These are phyloP conservation scores for Zygosaccharomyces kombuchaensis DNA, from an alignment of 805 yeast genomes.

Conservation along the genomic window DNA sequence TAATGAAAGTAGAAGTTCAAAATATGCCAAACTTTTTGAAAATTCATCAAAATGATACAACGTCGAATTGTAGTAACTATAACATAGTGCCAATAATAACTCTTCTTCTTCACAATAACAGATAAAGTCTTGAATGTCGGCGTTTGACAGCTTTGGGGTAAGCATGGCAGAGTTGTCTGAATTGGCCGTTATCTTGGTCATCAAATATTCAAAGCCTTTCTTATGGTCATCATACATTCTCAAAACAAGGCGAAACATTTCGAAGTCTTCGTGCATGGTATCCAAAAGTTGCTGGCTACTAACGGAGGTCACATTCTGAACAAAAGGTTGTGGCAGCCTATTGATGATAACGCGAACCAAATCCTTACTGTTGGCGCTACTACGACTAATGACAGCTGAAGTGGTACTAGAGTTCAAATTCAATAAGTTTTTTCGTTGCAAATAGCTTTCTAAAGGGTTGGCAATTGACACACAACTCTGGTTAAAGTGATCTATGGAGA, in stretches of 20 bases:
- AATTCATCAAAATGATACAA: slow-evolving; percentile 18
- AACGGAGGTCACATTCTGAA: slow-evolving; percentile 17
- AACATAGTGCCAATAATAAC: slow-evolving; percentile 22
- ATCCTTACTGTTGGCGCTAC: slow-evolving; percentile 16
- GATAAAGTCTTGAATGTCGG: slow-evolving; percentile 13
- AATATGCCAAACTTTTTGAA: slow-evolving; percentile 19
- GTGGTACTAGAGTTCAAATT: slow-evolving; percentile 2
- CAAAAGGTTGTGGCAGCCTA: slow-evolving; percentile 26
- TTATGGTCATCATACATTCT: slow-evolving; percentile 20
- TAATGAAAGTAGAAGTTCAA: slow-evolving; percentile 26
- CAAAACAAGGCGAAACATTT: slow-evolving; percentile 23
- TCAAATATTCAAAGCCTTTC: slow-evolving; percentile 17
- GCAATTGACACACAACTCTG: slow-evolving; percentile 23
- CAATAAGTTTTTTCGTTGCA: slow-evolving; percentile 14
- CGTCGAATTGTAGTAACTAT: slow-evolving; percentile 26
- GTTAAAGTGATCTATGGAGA: slow-evolving; percentile 23
- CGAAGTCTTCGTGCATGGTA: slow-evolving; percentile 18
- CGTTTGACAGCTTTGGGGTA: slow-evolving; percentile 1
- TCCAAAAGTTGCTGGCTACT: slow-evolving; percentile 13
- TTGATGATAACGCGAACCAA: slow-evolving; percentile 18
- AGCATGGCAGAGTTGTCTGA: background rate
- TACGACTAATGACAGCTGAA: slow-evolving; percentile 6
- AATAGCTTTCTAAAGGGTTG: slow-evolving; percentile 26
- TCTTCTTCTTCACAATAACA: slow-evolving; percentile 24
- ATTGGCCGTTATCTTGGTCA: slow-evolving; percentile 13